phyloP scores from a whole-genome alignment of 371 early-diverging fungal genomes.

The Mucor racemosus region DNA sequence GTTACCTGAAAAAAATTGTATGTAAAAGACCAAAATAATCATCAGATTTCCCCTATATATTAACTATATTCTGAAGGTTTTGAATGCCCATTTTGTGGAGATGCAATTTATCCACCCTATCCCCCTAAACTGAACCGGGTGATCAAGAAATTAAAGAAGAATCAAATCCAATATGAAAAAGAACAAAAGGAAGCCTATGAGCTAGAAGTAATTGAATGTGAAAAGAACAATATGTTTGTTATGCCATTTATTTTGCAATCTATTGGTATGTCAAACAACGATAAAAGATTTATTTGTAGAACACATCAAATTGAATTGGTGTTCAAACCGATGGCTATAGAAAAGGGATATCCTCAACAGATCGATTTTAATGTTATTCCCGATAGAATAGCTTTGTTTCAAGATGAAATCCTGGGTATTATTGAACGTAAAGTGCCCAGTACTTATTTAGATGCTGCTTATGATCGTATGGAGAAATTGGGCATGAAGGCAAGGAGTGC shows the following conservation, averaged over 20 bases:
- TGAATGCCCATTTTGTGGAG: constrained; percentile 14
- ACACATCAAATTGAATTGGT: constrained; percentile 46
- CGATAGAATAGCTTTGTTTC: constrained; percentile 29
- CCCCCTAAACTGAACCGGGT: not conserved
- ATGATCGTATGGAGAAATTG: constrained; percentile 33
- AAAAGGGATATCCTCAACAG: constrained; percentile 37
- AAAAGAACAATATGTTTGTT: not conserved
- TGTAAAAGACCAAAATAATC: not conserved
- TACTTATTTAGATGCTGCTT: constrained; percentile 30
- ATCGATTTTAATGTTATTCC: constrained; percentile 44
- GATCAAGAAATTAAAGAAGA: not conserved
- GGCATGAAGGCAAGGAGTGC: constrained; percentile 51
- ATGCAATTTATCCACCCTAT: constrained; percentile 3
- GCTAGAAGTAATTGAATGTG: not conserved
- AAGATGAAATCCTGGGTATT: constrained; percentile 35
- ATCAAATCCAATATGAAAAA: not conserved
- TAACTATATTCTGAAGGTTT: not conserved
- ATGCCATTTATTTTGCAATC: constrained; percentile 1
- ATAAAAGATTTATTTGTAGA: constrained; percentile 42
- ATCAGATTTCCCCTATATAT: not conserved
- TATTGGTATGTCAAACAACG: not conserved
- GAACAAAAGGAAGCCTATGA: constrained; percentile 1
- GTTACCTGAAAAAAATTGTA: not conserved
- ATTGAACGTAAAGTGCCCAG: constrained; percentile 32
- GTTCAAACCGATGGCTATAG: constrained; percentile 44